phyloP scores from a whole-genome alignment of 2,329 filamentous ascomycete genomes.

The Diaporthe sp. region DNA sequence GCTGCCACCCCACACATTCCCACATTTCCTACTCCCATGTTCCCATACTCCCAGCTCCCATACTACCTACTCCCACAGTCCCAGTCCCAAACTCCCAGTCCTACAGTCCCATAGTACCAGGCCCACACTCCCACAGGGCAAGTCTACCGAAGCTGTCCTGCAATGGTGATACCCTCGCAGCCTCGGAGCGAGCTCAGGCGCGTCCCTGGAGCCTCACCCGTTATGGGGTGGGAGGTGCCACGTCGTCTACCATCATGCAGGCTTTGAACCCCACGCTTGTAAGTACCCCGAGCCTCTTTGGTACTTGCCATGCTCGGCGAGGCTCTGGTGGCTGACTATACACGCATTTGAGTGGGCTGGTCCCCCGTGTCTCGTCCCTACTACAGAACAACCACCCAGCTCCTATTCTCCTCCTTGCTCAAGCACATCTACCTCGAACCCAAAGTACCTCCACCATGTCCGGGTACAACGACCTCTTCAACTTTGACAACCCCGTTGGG shows the following conservation, averaged over 20 bases:
- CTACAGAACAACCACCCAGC: no score
- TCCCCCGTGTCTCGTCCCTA: not conserved
- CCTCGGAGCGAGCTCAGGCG: not conserved
- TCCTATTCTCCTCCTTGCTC: not conserved
- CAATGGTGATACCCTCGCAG: not conserved
- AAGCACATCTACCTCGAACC: not conserved
- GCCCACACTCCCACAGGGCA: not conserved
- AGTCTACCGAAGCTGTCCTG: not conserved
- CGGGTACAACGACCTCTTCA: not conserved
- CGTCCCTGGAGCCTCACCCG: not conserved
- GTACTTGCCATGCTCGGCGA: not conserved
- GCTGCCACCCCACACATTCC: not conserved
- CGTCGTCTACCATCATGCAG: not conserved
- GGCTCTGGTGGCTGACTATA: not conserved
- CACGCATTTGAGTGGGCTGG: not conserved
- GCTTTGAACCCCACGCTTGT: slow-evolving; percentile 21
- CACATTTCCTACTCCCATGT: no score
- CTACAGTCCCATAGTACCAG: no score
- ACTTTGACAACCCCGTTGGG: not conserved
- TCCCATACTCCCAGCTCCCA: no score
- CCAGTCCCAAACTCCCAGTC: no score
- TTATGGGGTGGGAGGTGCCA: not conserved
- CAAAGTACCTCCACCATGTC: slow-evolving; percentile 21
- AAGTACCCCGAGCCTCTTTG: not conserved
- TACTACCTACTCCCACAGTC: no score